These are phyloP conservation scores for Camptophora hylomeconis DNA, from an alignment of 2,329 filamentous ascomycete species.

Conservation along the genomic window DNA sequence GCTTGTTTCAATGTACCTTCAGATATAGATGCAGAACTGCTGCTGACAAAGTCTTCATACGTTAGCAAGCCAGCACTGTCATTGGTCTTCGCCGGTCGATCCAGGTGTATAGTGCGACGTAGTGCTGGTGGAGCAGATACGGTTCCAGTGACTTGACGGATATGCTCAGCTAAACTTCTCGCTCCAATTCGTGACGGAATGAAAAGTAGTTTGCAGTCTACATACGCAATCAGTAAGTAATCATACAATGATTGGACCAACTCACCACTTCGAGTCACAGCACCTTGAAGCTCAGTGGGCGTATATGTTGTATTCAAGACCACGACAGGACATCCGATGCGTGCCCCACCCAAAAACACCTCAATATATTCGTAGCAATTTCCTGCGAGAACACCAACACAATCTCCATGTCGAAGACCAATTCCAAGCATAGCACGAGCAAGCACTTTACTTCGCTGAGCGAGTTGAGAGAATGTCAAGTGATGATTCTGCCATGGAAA, in stretches of 20 bases:
- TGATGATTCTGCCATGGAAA: constrained; percentile 35
- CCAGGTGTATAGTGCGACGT: neutral
- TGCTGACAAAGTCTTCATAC: constrained; percentile 10
- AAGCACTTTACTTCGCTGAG: constrained; percentile 29
- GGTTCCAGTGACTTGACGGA: no score
- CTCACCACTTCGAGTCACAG: constrained; percentile 6
- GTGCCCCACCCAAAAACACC: constrained; percentile 19
- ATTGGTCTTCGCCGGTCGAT: no score
- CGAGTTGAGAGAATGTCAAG: constrained; percentile 62
- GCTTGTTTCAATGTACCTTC: constrained; percentile 5
- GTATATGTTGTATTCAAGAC: constrained; percentile 24
- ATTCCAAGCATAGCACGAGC: constrained; percentile 9
- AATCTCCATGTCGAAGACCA: constrained; percentile 9
- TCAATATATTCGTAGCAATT: constrained; percentile 12
- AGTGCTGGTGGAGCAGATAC: constrained; percentile 12
- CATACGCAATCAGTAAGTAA: constrained; percentile 1
- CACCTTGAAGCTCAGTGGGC: constrained; percentile 8
- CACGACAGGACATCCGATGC: constrained; percentile 22
- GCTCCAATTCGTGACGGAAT: constrained; percentile 15
- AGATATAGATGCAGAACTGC: constrained; percentile 8
- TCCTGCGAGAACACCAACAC: constrained; percentile 10
- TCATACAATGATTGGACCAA: neutral
- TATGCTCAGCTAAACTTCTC: constrained; percentile 14
- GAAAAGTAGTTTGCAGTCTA: constrained; percentile 20
- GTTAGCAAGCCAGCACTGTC: constrained; percentile 5